Percentiles rank a stretch among this genome's conserved stretches.
Evolutionary conservation across 2,329 filamentous ascomycete genomes (phyloP).

Genomic region (Metarhizium guizhouense): DNA sequence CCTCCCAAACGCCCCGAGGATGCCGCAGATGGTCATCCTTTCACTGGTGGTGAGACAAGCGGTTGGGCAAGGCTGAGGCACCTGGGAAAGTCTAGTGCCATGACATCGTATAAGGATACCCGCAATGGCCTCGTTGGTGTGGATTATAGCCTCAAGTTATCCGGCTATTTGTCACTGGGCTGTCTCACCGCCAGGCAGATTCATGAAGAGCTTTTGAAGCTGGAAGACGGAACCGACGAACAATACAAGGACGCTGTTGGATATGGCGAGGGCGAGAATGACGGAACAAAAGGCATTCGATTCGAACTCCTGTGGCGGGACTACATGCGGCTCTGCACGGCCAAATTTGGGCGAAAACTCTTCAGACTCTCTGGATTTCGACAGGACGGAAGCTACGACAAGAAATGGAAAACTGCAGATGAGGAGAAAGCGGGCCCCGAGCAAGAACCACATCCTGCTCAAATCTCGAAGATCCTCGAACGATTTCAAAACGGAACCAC

Average conservation of each 20-base stretch:
- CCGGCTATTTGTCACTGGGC: slow-evolving; percentile 63
- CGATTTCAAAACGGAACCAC: slow-evolving; percentile 60
- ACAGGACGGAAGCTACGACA: slow-evolving; percentile 28
- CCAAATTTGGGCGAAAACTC: slow-evolving; percentile 57
- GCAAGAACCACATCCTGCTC: slow-evolving; percentile 31
- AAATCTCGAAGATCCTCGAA: slow-evolving; percentile 39
- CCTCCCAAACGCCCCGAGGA: slow-evolving; percentile 43
- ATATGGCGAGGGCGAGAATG: slow-evolving; percentile 62
- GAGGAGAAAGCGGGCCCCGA: slow-evolving; percentile 19
- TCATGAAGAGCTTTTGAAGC: slow-evolving; percentile 56
- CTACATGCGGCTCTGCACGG: slow-evolving; percentile 69
- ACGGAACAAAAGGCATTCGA: slow-evolving; percentile 59
- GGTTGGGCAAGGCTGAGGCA: slow-evolving; percentile 51
- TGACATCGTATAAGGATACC: slow-evolving; percentile 58
- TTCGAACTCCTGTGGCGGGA: slow-evolving; percentile 73
- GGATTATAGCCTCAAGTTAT: slow-evolving; percentile 70
- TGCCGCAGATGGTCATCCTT: slow-evolving; percentile 53
- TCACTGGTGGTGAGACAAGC: slow-evolving; percentile 55
- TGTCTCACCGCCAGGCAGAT: slow-evolving; percentile 65
- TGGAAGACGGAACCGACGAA: slow-evolving; percentile 53
- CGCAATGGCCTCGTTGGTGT: slow-evolving; percentile 62
- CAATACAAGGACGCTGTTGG: slow-evolving; percentile 35
- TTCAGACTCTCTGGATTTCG: slow-evolving; percentile 59
- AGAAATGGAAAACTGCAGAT: slow-evolving; percentile 40
- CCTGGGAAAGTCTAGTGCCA: slow-evolving; percentile 50